Conservation (phyloP, 1,284 basidiomycete species). For the Volvariella surrecta region DNA sequence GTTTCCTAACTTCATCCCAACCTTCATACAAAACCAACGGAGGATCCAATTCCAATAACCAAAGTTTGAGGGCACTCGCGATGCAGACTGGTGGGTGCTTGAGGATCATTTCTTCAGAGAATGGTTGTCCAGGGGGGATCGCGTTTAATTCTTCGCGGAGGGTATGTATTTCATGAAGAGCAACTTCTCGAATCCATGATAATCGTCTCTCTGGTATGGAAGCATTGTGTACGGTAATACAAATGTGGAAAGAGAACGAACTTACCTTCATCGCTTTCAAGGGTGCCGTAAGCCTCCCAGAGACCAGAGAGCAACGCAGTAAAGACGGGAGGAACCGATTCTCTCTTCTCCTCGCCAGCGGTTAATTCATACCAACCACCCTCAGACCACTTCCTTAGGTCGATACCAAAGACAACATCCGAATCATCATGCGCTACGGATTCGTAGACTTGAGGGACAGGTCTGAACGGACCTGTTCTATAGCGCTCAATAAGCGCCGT, state of each 20-base stretch:
- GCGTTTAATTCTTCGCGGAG: conserved; percentile 78
- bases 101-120: conserved; percentile 56
- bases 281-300: conserved; percentile 52
- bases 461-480: conserved; percentile 85
- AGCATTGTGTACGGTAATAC: conserved; percentile 7
- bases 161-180: conserved; percentile 73
- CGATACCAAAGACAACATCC: conserved; percentile 84
- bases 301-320: conserved; percentile 61
- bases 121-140: conserved; percentile 54
- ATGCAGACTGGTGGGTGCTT: conserved; percentile 83
- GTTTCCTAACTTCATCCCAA: conserved; percentile 81
- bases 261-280: conserved; percentile 59
- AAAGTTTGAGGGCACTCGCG: conserved; percentile 79
- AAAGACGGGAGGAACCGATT: conserved; percentile 68
- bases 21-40: conserved; percentile 79
- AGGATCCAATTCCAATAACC: conserved; percentile 80
- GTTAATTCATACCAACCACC: conserved; percentile 52
- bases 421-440: conserved; percentile 71
- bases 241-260: conserved; percentile 8
- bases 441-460: conserved; percentile 77
- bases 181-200: conserved; percentile 90
- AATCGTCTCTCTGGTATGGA: conserved; percentile 66
- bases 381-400: conserved; percentile 82
- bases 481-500: conserved; percentile 81
- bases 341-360: conserved; percentile 46